These are phyloP conservation scores for Euphorbia pulcherrima DNA, from an alignment of 345 rosid genomes.

Conservation along the genomic window DNA sequence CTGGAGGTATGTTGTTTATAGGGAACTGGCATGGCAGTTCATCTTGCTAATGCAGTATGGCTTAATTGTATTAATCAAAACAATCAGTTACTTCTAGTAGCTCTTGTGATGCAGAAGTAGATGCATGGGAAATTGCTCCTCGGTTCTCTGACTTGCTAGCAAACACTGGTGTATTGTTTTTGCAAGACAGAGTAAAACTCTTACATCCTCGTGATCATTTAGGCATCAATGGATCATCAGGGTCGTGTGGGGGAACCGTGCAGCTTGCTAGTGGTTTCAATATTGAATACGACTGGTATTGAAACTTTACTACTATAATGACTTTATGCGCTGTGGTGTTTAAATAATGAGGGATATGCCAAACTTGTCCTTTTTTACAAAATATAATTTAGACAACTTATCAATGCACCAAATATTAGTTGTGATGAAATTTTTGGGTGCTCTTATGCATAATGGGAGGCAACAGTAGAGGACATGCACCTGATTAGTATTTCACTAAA, in stretches of 20 bases:
- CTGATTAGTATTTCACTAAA: conserved; percentile 9
- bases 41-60: neutral
- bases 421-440: neutral
- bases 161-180: conserved; percentile 64
- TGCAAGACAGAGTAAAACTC: conserved; percentile 72
- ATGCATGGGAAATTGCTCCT: conserved; percentile 97
- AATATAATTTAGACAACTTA: neutral
- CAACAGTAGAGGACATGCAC: neutral
- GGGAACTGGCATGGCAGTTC: neutral
- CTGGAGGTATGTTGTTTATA: conserved; percentile 59
- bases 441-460: neutral
- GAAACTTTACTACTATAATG: neutral
- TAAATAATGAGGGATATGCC: neutral
- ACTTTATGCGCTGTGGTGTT: neutral
- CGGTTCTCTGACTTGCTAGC: conserved; percentile 79
- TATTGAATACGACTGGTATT: conserved; percentile 92
- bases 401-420: neutral
- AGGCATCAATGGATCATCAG: conserved; percentile 44
- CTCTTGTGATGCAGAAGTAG: conserved; percentile 62
- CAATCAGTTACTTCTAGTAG: neutral
- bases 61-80: conserved; percentile 6
- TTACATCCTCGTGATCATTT: conserved; percentile 61
- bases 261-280: conserved; percentile 74
- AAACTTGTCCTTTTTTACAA: neutral
- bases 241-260: conserved; percentile 70